These are phyloP conservation scores for Linum trigynum DNA, from an alignment of 345 rosid species.

Conservation along the genomic window DNA sequence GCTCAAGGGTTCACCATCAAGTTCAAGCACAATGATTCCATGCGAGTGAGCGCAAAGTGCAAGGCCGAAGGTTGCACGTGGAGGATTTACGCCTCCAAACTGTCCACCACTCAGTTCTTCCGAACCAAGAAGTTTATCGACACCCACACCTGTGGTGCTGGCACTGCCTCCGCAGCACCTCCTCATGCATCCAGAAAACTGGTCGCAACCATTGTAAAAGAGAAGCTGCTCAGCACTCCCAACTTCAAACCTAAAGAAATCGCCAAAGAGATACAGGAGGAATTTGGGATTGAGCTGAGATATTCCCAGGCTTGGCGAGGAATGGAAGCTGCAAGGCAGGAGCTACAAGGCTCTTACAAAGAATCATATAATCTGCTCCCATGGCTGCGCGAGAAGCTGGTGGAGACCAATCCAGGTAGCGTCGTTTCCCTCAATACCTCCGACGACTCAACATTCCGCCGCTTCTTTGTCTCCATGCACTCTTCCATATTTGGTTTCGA, in stretches of 20 bases:
- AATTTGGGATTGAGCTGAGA: constrained; percentile 81
- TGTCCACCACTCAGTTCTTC: constrained; percentile 72
- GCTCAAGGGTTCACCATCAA: constrained; percentile 83
- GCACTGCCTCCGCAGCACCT: constrained; percentile 67
- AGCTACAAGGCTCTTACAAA: constrained; percentile 86
- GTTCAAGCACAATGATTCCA: constrained; percentile 89
- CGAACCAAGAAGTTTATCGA: constrained; percentile 80
- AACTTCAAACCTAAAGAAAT: constrained; percentile 87
- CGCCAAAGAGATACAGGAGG: constrained; percentile 77
- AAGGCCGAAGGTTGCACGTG: constrained; percentile 84
- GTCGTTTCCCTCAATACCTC: constrained; percentile 62
- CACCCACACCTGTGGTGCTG: constrained; percentile 70
- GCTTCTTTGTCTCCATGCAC: constrained; percentile 74
- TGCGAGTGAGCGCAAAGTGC: constrained; percentile 82
- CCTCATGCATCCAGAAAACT: constrained; percentile 81
- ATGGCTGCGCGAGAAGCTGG: constrained; percentile 71
- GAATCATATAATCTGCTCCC: constrained; percentile 81
- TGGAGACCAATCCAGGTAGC: constrained; percentile 92
- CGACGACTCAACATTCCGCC: constrained; percentile 86
- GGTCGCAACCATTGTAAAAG: constrained; percentile 91
- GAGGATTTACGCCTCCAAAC: constrained; percentile 81
- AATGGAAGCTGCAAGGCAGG: constrained; percentile 85
- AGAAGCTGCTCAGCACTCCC: constrained; percentile 71
- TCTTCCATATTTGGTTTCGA: constrained; percentile 74
- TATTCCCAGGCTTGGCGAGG: constrained; percentile 96